Conservation (phyloP, 345 rosid genomes). For the Murraya koenigii region DNA sequence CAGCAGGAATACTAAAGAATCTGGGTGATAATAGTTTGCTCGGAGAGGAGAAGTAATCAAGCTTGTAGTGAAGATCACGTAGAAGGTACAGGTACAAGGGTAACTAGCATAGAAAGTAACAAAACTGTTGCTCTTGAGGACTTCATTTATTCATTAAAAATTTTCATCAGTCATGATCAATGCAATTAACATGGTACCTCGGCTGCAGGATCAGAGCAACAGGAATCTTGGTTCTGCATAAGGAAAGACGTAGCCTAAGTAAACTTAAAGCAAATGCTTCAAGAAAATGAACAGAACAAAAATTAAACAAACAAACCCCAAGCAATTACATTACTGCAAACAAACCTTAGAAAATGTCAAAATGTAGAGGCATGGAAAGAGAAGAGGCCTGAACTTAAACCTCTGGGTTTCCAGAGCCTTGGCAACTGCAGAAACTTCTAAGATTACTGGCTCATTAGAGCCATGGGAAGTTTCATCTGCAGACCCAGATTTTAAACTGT, state of each 20-base stretch:
- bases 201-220: slow-evolving; percentile 63
- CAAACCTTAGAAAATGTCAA: slow-evolving; percentile 63
- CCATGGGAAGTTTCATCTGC: slow-evolving; percentile 30
- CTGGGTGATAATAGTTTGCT: slow-evolving; percentile 38
- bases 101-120: slow-evolving; percentile 49
- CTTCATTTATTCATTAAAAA: background rate
- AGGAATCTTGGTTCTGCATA: slow-evolving; percentile 49
- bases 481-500: slow-evolving; percentile 27
- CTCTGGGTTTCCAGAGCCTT: slow-evolving; percentile 59
- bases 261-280: background rate
- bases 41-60: slow-evolving; percentile 52
- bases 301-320: background rate
- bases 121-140: background rate
- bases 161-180: background rate
- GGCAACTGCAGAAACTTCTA: slow-evolving; percentile 57
- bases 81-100: slow-evolving; percentile 65
- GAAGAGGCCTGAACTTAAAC: slow-evolving; percentile 80
- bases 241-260: slow-evolving; percentile 10
- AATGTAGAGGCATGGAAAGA: slow-evolving; percentile 53
- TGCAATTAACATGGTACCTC: slow-evolving; percentile 48
- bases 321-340: slow-evolving; percentile 11
- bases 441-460: slow-evolving; percentile 30
- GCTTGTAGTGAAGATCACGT: slow-evolving; percentile 62
- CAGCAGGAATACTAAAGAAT: slow-evolving; percentile 37
- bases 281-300: background rate